phyloP scores from a whole-genome alignment of 768 basidiomycete genomes.

The Daedaleopsis nitida region DNA sequence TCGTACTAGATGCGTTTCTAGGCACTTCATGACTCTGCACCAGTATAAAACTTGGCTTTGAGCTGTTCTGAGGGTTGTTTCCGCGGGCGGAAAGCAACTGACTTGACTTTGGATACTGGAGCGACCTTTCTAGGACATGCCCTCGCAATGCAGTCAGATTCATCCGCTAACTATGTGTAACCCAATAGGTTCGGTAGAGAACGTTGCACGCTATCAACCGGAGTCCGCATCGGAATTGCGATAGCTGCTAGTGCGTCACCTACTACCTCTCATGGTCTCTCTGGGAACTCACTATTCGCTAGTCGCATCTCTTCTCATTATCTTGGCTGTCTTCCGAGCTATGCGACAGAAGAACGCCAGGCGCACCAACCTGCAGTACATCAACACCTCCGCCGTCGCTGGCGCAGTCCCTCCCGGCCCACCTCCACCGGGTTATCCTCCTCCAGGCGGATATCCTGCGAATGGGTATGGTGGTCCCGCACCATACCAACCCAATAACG shows the following conservation, averaged over 20 bases:
- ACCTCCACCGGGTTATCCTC: slow-evolving; percentile 11
- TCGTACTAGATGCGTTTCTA: no score
- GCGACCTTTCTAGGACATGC: no score
- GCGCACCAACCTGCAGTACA: slow-evolving; percentile 16
- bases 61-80: no score
- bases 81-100: no score
- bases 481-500: not conserved
- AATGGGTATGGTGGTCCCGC: not conserved
- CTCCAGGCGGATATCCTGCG: not conserved
- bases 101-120: no score
- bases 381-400: slow-evolving; percentile 1
- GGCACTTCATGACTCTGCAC: no score
- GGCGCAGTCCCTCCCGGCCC: slow-evolving; percentile 5
- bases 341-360: slow-evolving; percentile 8
- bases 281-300: not conserved
- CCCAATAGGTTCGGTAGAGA: not conserved
- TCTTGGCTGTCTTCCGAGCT: not conserved
- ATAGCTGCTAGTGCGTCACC: slow-evolving; percentile 7
- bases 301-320: slow-evolving; percentile 1
- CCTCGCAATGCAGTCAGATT: no score
- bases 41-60: no score
- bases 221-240: slow-evolving; percentile 14
- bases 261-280: no score
- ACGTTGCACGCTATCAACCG: slow-evolving; percentile 14
- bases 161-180: no score